These are phyloP conservation scores for Brassica incana DNA, from an alignment of 345 rosid genomes.

Conservation along the genomic window DNA sequence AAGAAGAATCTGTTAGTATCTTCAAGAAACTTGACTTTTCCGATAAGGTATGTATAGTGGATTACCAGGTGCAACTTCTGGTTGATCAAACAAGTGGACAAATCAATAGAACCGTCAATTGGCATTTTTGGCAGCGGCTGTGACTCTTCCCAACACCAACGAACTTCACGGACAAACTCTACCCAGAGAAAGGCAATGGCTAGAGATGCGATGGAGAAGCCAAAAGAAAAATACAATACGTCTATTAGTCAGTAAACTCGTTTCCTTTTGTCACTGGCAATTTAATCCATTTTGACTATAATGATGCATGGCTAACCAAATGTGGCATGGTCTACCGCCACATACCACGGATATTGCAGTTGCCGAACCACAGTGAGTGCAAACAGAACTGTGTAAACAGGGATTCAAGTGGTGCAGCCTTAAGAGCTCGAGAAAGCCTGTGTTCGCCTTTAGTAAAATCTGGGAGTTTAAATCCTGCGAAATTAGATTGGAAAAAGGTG, in stretches of 20 bases:
- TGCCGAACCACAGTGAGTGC: constrained; percentile 85
- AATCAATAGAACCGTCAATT: constrained; percentile 63
- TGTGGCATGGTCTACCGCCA: constrained; percentile 6
- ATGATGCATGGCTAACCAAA: constrained; percentile 20
- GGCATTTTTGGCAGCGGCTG: constrained; percentile 81
- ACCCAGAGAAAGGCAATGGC: constrained; percentile 93
- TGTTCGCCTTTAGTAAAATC: constrained; percentile 58
- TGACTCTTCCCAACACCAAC: constrained; percentile 98
- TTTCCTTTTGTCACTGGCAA: not conserved
- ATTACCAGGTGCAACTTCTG: constrained; percentile 96
- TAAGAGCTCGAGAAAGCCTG: constrained; percentile 74
- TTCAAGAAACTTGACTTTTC: constrained; percentile 5
- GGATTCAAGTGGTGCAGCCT: constrained; percentile 80
- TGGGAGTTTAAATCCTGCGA: constrained; percentile 54
- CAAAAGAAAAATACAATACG: constrained; percentile 9
- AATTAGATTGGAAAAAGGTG: constrained; percentile 26
- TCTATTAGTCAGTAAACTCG: not conserved
- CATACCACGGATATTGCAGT: constrained; percentile 92
- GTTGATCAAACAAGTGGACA: constrained; percentile 81
- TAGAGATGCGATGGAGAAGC: constrained; percentile 37
- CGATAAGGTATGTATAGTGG: constrained; percentile 4
- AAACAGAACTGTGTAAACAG: constrained; percentile 89
- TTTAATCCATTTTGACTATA: constrained; percentile 9
- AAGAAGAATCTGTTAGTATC: constrained; percentile 33
- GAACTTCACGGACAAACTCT: constrained; percentile 94